Evolutionary conservation across 768 basidiomycete genomes (phyloP).

Genomic region (Kwoniella botswanensis): DNA sequence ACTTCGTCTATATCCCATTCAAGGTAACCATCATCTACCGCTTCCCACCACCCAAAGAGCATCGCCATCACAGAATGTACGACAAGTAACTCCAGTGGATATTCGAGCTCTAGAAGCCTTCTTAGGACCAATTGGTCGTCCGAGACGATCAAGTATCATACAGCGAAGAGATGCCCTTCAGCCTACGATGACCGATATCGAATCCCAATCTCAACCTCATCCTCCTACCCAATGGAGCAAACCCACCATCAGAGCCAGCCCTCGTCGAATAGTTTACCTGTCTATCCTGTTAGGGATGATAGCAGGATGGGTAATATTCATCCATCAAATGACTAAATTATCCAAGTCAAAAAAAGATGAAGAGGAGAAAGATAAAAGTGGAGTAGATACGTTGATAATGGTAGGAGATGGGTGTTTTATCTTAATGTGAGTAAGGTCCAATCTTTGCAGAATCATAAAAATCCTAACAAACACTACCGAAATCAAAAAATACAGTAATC

Average conservation of each 20-base stretch:
- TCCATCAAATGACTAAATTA: not conserved
- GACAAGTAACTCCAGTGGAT: not conserved
- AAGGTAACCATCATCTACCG: not conserved
- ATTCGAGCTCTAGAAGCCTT: not conserved
- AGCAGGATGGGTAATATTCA: constrained; percentile 7
- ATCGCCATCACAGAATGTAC: not conserved
- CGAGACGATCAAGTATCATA: not conserved
- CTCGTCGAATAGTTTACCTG: not conserved
- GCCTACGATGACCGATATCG: not conserved
- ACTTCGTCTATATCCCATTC: not conserved
- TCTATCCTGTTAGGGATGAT: not conserved
- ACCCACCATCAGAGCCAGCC: not conserved
- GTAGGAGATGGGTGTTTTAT: constrained; percentile 13
- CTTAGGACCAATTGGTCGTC: not conserved
- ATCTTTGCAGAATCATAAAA: not conserved
- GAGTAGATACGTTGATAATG: constrained; percentile 7
- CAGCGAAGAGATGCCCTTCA: too few species aligned
- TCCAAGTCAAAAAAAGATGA: not conserved
- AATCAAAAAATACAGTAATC: too few species aligned
- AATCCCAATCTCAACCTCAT: not conserved
- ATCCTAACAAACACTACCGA: too few species aligned
- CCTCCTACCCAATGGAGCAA: not conserved
- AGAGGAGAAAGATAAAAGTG: not conserved
- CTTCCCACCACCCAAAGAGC: not conserved
- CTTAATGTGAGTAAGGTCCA: constrained; percentile 4